These are phyloP conservation scores for Fusarium sp. DNA, from an alignment of 2,329 filamentous ascomycete genomes.

Conservation along the genomic window DNA sequence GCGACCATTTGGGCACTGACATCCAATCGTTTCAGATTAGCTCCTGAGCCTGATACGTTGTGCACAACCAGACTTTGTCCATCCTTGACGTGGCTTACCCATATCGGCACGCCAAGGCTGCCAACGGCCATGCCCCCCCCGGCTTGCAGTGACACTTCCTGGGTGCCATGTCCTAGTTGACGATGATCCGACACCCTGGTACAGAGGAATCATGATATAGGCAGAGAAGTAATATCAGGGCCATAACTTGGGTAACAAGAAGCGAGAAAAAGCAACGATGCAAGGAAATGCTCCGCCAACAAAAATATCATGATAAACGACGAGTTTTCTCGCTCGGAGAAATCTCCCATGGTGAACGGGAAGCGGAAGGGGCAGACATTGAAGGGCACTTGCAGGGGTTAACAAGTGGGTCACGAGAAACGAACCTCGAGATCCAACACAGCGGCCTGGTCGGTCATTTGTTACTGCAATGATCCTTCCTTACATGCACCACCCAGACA, in stretches of 20 bases:
- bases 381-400: conserved; percentile 19
- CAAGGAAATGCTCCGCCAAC: background rate
- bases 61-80: conserved; percentile 4
- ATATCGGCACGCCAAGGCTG: conserved; percentile 20
- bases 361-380: conserved; percentile 24
- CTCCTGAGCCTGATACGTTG: conserved; percentile 18
- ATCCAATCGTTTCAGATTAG: conserved; percentile 31
- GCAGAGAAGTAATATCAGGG: conserved; percentile 20
- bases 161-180: conserved; percentile 12
- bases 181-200: conserved; percentile 23
- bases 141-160: background rate
- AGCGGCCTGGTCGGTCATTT: conserved; percentile 3
- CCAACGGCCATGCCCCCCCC: conserved; percentile 13
- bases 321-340: conserved; percentile 6
- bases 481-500: background rate
- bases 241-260: background rate
- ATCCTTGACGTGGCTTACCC: conserved; percentile 27
- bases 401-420: conserved; percentile 30
- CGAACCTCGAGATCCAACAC: conserved; percentile 22
- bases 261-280: conserved; percentile 2
- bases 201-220: conserved; percentile 13
- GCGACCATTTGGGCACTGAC: conserved; percentile 27
- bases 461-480: background rate
- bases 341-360: conserved; percentile 4
- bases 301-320: background rate